These are phyloP conservation scores for Aspergillus neoniger DNA, from an alignment of 2,329 filamentous ascomycete genomes.

Conservation along the genomic window DNA sequence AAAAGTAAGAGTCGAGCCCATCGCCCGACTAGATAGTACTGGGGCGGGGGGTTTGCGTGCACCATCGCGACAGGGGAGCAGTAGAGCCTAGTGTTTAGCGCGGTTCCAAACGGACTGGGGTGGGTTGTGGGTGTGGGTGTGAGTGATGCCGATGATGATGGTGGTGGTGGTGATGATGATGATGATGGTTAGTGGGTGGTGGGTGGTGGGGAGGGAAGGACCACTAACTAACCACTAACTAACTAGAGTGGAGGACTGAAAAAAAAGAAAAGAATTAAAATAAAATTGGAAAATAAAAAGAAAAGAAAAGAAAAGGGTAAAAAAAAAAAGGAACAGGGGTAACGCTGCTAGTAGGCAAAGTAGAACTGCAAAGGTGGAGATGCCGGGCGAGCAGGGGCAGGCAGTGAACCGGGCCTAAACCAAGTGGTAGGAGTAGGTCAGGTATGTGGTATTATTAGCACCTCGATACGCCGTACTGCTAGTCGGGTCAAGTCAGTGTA, in stretches of 20 bases:
- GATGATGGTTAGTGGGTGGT: not conserved
- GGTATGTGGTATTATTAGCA: conserved; percentile 16
- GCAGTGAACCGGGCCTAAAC: conserved; percentile 16
- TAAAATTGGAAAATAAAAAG: not conserved
- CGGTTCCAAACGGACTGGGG: conserved; percentile 24
- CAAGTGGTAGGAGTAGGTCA: not conserved
- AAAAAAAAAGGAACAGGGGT: not conserved
- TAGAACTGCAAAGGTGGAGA: conserved; percentile 2
- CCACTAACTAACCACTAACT: too few relatives aligned
- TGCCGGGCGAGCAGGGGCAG: conserved; percentile 23
- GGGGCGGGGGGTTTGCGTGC: conserved; percentile 10
- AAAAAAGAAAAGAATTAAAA: not conserved
- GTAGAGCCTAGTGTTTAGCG: conserved; percentile 21
- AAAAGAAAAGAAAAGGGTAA: conserved; percentile 2
- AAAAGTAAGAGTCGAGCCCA: conserved; percentile 15
- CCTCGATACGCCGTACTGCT: conserved; percentile 2
- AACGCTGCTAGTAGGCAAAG: not conserved
- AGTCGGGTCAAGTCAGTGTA: not conserved
- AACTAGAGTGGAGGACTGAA: not conserved
- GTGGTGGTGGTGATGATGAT: conserved; percentile 11
- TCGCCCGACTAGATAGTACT: conserved; percentile 17
- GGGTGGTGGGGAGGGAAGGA: not conserved
- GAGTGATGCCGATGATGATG: conserved; percentile 22
- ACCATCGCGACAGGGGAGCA: conserved; percentile 16
- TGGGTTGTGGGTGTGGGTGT: conserved; percentile 17